Evolutionary conservation across 2,329 filamentous ascomycete species (phyloP).

Genomic region (Didymella glomerata): DNA sequence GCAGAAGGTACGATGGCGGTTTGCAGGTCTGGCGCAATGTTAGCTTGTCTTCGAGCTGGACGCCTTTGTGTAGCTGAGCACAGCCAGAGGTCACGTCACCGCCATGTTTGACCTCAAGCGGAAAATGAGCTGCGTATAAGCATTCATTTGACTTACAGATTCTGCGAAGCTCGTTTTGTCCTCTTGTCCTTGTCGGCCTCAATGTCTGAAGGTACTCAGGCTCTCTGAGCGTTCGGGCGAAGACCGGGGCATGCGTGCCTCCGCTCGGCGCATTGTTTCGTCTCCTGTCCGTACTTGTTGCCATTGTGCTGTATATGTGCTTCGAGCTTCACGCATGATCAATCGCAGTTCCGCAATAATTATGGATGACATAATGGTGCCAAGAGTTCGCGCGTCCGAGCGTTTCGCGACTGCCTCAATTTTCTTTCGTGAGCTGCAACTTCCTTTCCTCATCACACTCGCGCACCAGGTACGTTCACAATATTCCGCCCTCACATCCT

Average conservation of each 20-base stretch:
- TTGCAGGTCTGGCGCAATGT: slow-evolving; percentile 73
- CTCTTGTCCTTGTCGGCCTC: slow-evolving; percentile 65
- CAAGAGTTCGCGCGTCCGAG: slow-evolving; percentile 37
- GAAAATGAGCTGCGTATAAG: background rate
- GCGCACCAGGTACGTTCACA: slow-evolving; percentile 37
- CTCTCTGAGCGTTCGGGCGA: slow-evolving; percentile 61
- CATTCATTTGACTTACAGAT: slow-evolving; percentile 71
- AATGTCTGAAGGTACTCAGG: slow-evolving; percentile 56
- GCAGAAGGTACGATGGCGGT: slow-evolving; percentile 93
- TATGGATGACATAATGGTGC: slow-evolving; percentile 38
- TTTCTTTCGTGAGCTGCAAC: slow-evolving; percentile 33
- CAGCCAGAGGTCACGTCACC: no score
- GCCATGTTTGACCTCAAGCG: background rate
- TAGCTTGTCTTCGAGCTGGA: slow-evolving; percentile 21
- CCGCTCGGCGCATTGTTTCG: slow-evolving; percentile 88
- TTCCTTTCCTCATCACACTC: slow-evolving; percentile 35
- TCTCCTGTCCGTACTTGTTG: slow-evolving; percentile 70
- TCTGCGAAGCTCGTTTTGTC: slow-evolving; percentile 77
- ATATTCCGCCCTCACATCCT: slow-evolving; percentile 19
- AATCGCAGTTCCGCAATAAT: slow-evolving; percentile 22
- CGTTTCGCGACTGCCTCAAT: slow-evolving; percentile 29
- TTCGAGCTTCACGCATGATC: slow-evolving; percentile 20
- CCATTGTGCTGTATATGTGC: slow-evolving; percentile 25
- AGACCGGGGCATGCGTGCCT: slow-evolving; percentile 78
- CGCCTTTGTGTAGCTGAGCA: no score